Evolutionary conservation across 345 rosid genomes (phyloP), one percentile per base, ranked within the genome.

Genomic region (Chamaenerion angustifolium): DNA sequence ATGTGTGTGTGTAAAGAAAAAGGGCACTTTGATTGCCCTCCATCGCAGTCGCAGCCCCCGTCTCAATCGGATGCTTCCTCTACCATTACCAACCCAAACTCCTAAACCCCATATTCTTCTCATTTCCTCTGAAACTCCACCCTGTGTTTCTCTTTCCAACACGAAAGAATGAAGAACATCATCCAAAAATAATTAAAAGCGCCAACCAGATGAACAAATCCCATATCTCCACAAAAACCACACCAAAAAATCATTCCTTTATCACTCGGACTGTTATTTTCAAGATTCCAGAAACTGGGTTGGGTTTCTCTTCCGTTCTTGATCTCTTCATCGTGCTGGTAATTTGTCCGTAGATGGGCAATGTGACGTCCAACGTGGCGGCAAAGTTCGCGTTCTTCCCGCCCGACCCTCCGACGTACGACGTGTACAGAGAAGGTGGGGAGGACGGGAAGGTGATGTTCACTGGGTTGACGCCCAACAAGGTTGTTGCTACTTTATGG

Each of bases 351-450:
- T 56, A 57, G 48, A 92, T 92, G 98, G 98, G 98, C 50, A 92
- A 84, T 61, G 96, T 87, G 42, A 87, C 98, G 52, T 83, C 96
- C 19, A 79, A 56, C 53, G 95, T 92, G 70, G 98, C 98, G 15
- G 88, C 98, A 44, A 92, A 84, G 75, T 84, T 92, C 63, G 98
- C 98, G 9, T 92, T 92, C 52, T 92, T 90, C 53, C 98, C 98
- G 19, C 98, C 98, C 40, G 92, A 83, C 71, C 98, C 98, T 0
- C 83, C 94, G 21, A 84, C 98, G 27, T 92, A 92, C 58, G 81
- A 79, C 10, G 77, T 92, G 41, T 49, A 45, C 19, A 64, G 47
- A 45, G 88, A 72, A 19, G 83, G 72, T 2, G 54, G 43, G 43
- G 41, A 13, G 54, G 54, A 50, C 13, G 97, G 95, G 58, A 77